Evolutionary conservation across 768 basidiomycete species (phyloP).

Genomic region (Cytidiella melzeri): DNA sequence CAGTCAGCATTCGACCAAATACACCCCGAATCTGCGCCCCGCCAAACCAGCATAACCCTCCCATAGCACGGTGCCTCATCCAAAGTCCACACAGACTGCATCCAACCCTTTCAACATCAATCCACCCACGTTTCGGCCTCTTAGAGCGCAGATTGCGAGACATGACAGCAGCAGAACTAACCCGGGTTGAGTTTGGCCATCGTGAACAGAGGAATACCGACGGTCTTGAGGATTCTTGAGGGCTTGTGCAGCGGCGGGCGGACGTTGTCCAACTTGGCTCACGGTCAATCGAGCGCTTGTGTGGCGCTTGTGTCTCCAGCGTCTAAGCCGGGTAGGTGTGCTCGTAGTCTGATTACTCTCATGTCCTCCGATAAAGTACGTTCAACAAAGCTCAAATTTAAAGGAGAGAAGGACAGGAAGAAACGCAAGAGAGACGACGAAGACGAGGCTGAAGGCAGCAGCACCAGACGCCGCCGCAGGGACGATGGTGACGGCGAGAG

Average conservation of each 20-base stretch:
- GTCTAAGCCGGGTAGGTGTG: background rate
- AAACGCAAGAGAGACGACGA: slow-evolving; percentile 63
- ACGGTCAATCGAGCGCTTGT: slow-evolving; percentile 4
- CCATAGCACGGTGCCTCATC: background rate
- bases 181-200: slow-evolving; percentile 70
- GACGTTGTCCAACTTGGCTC: slow-evolving; percentile 4
- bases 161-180: slow-evolving; percentile 39
- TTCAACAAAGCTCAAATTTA: slow-evolving; percentile 78
- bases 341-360: slow-evolving; percentile 21
- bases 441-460: slow-evolving; percentile 37
- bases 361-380: slow-evolving; percentile 47
- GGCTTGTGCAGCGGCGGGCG: slow-evolving; percentile 40
- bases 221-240: slow-evolving; percentile 51
- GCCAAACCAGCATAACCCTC: background rate
- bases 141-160: slow-evolving; percentile 24
- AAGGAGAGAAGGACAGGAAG: slow-evolving; percentile 81
- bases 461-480: slow-evolving; percentile 34
- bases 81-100: slow-evolving; percentile 1
- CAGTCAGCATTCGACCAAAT: slow-evolving; percentile 18
- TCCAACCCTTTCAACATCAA: slow-evolving; percentile 33
- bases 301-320: background rate
- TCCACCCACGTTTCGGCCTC: slow-evolving; percentile 45
- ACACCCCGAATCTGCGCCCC: slow-evolving; percentile 4
- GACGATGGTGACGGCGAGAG: slow-evolving; percentile 55
- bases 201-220: slow-evolving; percentile 2